phyloP scores from a whole-genome alignment of 2,329 filamentous ascomycete genomes.

The Colletotrichum limetticola region DNA sequence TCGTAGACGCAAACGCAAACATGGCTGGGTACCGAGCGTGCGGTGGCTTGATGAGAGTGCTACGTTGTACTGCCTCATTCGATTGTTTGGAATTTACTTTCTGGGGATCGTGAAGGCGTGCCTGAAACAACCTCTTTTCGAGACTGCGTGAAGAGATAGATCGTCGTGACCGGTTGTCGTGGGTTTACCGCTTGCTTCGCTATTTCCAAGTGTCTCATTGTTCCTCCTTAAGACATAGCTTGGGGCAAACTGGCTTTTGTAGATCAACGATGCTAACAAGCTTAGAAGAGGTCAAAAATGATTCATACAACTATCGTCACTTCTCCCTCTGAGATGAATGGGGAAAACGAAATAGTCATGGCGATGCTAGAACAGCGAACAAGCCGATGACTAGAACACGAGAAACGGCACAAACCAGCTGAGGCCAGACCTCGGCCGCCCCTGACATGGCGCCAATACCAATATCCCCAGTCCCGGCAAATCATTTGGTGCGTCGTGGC shows the following conservation, averaged over 20 bases:
- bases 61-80: not conserved
- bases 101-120: not conserved
- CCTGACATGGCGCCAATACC: conserved; percentile 7
- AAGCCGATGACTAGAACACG: not conserved
- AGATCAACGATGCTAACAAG: not conserved
- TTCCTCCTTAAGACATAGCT: not conserved
- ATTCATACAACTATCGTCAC: not conserved
- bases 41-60: not conserved
- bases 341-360: not conserved
- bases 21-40: not conserved
- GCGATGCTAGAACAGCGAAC: no score
- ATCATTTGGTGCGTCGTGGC: conserved; percentile 2
- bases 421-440: not conserved
- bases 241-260: not conserved
- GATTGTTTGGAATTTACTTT: not conserved
- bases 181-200: not conserved
- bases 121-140: not conserved
- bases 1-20: not conserved
- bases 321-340: not conserved
- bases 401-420: not conserved
- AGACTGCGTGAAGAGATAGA: not conserved
- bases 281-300: not conserved
- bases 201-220: not conserved
- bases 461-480: not conserved
- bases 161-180: not conserved